Evolutionary conservation across 306 rosid genomes (phyloP), one percentile per base, ranked within the genome.

Genomic region (Adenanthera pavonina): DNA sequence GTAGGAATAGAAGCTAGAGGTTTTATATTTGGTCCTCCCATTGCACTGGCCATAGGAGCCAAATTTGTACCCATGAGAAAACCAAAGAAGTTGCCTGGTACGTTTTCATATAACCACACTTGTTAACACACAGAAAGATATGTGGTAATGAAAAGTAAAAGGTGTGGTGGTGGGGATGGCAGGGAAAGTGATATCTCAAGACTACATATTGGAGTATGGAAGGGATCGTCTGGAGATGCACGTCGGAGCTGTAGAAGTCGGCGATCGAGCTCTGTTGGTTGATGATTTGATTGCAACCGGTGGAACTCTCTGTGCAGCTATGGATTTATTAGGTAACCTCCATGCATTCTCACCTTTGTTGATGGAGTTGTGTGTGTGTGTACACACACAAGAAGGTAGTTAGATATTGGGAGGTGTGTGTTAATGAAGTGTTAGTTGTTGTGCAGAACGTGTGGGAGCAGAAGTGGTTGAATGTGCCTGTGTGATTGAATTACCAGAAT

Each of bases 271-370:
- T 72, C 72, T 96, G 74, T 94, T 93, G 81, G 98, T 96, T 44
- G 97, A 96, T 82, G 98, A 96, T 85, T 90, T 93, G 86, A 93
- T 96, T 79, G 99, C 99, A 34, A 96, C 99, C 0, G 98, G 98
- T 52, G 99, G 99, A 89, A 95, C 99, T 0, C 93, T 95, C 46
- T 60, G 99, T 84, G 99, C 98, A 0, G 99, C 99, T 8, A 96
- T 96, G 93, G 92, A 90, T 78, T 89, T 96, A 79, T 86, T 96
- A 72, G 99, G 99, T 92, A 83, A 80, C 30, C 38, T 17, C 19
- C 49, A 8, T 46, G n/a, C 65, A 20, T 67, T 7, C 7, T 61
- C 41, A 44, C 44, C 6, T 41, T 5, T 5, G 44, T 41, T 41
- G 3, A 3, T n/a, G n/a, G n/a, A n/a, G n/a, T n/a, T n/a, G n/a